Base-by-base conservation (phyloP, 202 grass and related monocot genomes). In the Schoenoplectus tabernaemontani region DNA sequence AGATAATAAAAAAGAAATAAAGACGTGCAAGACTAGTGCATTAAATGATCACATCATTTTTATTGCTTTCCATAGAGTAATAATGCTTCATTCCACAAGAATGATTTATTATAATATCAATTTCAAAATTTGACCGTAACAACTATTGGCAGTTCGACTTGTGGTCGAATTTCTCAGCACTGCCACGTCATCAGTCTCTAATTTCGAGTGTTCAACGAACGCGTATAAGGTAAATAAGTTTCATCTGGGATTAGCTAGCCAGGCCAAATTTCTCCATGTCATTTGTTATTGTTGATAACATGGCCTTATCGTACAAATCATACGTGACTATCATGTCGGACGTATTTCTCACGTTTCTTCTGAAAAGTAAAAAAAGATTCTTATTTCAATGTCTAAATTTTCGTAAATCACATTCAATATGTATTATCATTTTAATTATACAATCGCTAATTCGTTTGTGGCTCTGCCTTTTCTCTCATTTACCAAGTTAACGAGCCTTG, bases 311-410 rank as follows among this genome's bases (percentile, higher is more conserved):
- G 26, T 34, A 74, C 12, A 74, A 74, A 74, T 74, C 43, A 9
- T 5, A 30, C 13, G 69, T 74, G 15, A 46, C 70, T 9, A 53
- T 53, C 70, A 20, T 53, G 70, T 51, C 46, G 26, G 44, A 30
- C 23, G 22, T 50, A 72, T 28, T 43, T 48, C 23, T 32, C 68
- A 73, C 12, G 68, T 73, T 75, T 75, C 47, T 75, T 75, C 33
- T 56, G 6, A 34, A 75, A 54, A 53, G 47, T 74, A n/a, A n/a
- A 51, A 15, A 51, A 51, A 53, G 69, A 74, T 74, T 9, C 69
- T 74, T 50, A 75, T 75, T 54, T 53, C 44, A 51, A 33, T 75
- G 47, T 19, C 30, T 9, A 33, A 75, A 75, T 75, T n/a, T 3
- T 15, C 7, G 13, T 16, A 36, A 54, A 75, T 75, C 70, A 54